Percentiles rank a stretch among this genome's conserved stretches.
Conservation (phyloP, 192 early-diverging fungal genomes). For the Gryganskiella cystojenkinii region DNA sequence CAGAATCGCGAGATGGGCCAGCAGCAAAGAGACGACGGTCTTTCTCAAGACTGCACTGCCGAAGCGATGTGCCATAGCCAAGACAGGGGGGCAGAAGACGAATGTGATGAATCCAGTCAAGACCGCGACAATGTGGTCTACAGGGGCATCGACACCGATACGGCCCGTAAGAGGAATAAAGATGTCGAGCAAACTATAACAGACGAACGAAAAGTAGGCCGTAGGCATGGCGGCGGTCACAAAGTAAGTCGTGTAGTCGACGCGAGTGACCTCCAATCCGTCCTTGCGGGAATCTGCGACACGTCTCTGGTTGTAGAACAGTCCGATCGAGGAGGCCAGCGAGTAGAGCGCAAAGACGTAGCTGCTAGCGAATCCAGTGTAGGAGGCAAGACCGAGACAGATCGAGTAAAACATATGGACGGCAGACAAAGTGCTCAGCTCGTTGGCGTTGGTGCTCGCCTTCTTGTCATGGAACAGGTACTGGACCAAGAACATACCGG, state of each 20-base stretch:
- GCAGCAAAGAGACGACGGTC: constrained; percentile 38
- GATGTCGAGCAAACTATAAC: constrained; percentile 62
- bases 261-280: constrained; percentile 10
- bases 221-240: constrained; percentile 39
- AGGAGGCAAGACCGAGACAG: constrained; percentile 45
- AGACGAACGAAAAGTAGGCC: constrained; percentile 57
- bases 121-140: constrained; percentile 72
- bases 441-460: constrained; percentile 46
- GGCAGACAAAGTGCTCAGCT: constrained; percentile 33
- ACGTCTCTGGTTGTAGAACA: constrained; percentile 51
- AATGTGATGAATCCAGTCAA: constrained; percentile 65
- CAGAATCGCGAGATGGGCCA: constrained; percentile 49
- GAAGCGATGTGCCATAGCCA: constrained; percentile 66
- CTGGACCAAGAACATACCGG: constrained; percentile 61
- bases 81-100: constrained; percentile 57
- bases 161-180: constrained; percentile 80
- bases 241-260: constrained; percentile 50
- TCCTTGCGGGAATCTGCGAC: constrained; percentile 22
- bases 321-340: constrained; percentile 27
- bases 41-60: constrained; percentile 47
- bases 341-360: constrained; percentile 61
- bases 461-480: constrained; percentile 50
- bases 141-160: constrained; percentile 73
- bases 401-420: constrained; percentile 42
- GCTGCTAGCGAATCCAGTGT: constrained; percentile 56